phyloP scores from a whole-genome alignment of 2,329 filamentous ascomycete genomes.

The Penicillium oxalicum region DNA sequence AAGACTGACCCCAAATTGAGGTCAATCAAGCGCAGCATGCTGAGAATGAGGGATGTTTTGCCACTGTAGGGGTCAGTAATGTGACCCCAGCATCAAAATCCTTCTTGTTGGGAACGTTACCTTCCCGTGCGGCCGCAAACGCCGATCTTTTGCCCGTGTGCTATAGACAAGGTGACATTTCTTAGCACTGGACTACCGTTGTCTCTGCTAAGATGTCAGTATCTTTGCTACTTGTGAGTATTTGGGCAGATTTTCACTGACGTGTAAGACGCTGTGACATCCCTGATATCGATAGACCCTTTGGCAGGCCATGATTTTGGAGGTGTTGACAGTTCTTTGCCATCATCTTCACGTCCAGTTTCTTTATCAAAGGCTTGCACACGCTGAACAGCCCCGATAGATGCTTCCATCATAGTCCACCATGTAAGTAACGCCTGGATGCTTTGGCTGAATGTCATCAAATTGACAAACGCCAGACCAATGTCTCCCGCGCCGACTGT shows the following conservation, averaged over 20 bases:
- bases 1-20: not conserved
- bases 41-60: not conserved
- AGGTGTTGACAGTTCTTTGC: not conserved
- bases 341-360: not conserved
- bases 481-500: too few relatives aligned
- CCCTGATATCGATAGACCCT: not conserved
- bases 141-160: slow-evolving; percentile 27
- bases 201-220: not conserved
- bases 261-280: not conserved
- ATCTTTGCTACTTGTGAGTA: not conserved
- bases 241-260: not conserved
- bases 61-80: not conserved
- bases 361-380: not conserved
- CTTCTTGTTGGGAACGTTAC: not conserved
- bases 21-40: not conserved
- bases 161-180: slow-evolving; percentile 22
- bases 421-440: not conserved
- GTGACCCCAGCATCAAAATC: not conserved
- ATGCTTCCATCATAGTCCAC: not conserved
- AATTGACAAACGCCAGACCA: too few relatives aligned
- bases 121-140: slow-evolving; percentile 32
- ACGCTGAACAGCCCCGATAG: not conserved
- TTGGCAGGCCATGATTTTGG: not conserved
- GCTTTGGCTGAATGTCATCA: not conserved
- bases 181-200: slow-evolving; percentile 16